A percentile compares a stretch with the other conserved stretches of the same genome.
These are phyloP conservation scores for Allomyces macrogynus DNA, from an alignment of 192 early-diverging fungal genomes.

Conservation along the genomic window DNA sequence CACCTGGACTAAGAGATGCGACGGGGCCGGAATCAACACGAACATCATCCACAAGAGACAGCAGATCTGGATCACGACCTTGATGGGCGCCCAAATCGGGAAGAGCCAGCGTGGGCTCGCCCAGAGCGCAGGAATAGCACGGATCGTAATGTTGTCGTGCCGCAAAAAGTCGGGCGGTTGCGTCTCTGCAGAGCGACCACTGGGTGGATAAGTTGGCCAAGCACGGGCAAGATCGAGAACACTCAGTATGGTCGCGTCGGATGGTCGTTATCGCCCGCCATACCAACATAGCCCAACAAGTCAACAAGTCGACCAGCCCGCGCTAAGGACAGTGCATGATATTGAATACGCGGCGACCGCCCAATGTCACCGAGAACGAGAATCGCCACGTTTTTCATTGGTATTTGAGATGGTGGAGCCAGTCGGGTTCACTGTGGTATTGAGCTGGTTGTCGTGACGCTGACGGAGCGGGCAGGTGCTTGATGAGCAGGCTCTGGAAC, in stretches of 20 bases:
- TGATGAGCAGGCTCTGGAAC: too few relatives aligned
- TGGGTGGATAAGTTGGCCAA: background rate
- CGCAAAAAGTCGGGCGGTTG: constrained; percentile 2
- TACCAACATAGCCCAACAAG: constrained; percentile 62
- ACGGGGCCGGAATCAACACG: constrained; percentile 28
- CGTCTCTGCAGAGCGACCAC: constrained; percentile 8
- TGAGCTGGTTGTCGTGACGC: too few relatives aligned
- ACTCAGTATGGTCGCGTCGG: background rate
- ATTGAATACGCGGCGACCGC: constrained; percentile 78
- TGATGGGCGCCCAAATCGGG: constrained; percentile 41
- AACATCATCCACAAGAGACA: constrained; percentile 40
- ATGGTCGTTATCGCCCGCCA: constrained; percentile 2
- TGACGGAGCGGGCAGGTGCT: too few relatives aligned
- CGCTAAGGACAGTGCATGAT: constrained; percentile 65
- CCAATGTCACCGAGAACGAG: constrained; percentile 72
- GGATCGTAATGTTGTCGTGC: constrained; percentile 7
- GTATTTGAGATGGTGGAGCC: too few relatives aligned
- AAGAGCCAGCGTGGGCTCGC: constrained; percentile 31
- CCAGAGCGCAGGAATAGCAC: constrained; percentile 4
- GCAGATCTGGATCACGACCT: constrained; percentile 38
- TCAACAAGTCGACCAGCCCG: constrained; percentile 46
- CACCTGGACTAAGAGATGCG: constrained; percentile 62
- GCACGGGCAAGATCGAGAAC: background rate
- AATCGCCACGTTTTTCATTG: constrained; percentile 4
- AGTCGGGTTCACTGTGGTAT: too few relatives aligned